Evolutionary conservation across 257 asterid species (phyloP), one percentile per base, ranked within the genome.

Genomic region (Plectranthus barbatus): DNA sequence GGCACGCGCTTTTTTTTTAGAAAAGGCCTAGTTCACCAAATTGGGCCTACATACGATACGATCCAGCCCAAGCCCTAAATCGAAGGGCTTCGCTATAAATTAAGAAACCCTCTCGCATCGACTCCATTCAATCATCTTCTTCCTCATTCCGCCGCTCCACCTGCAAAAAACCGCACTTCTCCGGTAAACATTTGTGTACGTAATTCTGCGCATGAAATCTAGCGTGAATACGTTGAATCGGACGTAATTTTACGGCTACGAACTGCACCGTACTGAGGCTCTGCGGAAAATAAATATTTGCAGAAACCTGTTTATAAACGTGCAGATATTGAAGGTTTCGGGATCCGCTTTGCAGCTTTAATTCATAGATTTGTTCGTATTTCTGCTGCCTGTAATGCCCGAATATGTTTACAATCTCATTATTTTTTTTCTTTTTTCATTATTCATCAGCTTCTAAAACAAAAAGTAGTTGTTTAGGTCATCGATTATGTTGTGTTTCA

Each of bases 341-440:
- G 83, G 80, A 74, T 24, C 77, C 83, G 83, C 80, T 78, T 78
- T 78, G 83, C 83, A 78, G 83, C 83, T 63, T 53, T 48, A 74
- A 56, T 48, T 14, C 4, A 34, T 46, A 11, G 3, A 36, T 64
- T 52, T 70, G 5, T 57, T 8, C 7, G 17, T 69, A 64, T 78
- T 74, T 79, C 14, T 72, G 83, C 83, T 79, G 83, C 83, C 83
- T 64, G 83, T 79, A 68, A 64, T 40, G 66, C 78, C 83, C 78
- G 31, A 60, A 79, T 41, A 79, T 64, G 44, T 63, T 20, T 10
- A 15, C 13, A 0, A 0, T 24, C 13, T 4, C 8, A 33, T 2
- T 39, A 26, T 26, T 26, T 26, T 1, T 0, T 5, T 58, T 1
- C 2, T n/a, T 12, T 13, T 4, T 42, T 4, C 7, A 42, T 37